A percentile compares a stretch with the other conserved stretches of the same genome.
Evolutionary conservation across 306 rosid species (phyloP).

Genomic region (Notholithocarpus densiflorus): DNA sequence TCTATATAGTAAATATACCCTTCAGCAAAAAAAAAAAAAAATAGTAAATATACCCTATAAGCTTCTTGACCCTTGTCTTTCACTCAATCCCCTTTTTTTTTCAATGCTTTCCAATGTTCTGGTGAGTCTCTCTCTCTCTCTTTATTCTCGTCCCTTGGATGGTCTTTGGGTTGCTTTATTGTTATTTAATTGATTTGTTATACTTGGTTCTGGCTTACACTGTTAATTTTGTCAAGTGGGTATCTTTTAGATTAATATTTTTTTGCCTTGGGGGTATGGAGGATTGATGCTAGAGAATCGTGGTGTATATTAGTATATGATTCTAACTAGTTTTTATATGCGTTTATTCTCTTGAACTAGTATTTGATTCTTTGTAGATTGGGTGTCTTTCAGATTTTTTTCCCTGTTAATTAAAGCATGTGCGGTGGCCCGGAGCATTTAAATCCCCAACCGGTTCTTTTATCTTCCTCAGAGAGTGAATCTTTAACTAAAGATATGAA

Average conservation of each 20-base stretch:
- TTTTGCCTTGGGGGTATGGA: not conserved
- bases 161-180: not conserved
- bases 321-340: not conserved
- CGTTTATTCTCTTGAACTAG: not conserved
- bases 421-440: conserved; percentile 65
- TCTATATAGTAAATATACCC: not conserved
- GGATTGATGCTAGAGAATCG: conserved; percentile 8
- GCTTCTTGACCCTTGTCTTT: not conserved
- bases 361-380: conserved; percentile 1
- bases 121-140: not conserved
- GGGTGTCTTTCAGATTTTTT: conserved; percentile 4
- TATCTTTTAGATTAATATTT: not conserved
- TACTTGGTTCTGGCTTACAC: not conserved
- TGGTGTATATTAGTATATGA: not conserved
- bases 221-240: not conserved
- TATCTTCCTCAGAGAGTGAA: conserved; percentile 38
- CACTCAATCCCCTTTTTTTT: not conserved
- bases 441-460: conserved; percentile 38
- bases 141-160: not conserved
- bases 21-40: too few species aligned
- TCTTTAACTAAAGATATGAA: conserved; percentile 54
- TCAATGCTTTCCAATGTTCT: not conserved
- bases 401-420: conserved; percentile 49
- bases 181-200: not conserved
- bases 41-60: not conserved